Percentiles rank a stretch among this genome's conserved stretches.
phyloP scores from a whole-genome alignment of 495 filamentous ascomycete genomes.

The Corynascus novoguineensis region DNA sequence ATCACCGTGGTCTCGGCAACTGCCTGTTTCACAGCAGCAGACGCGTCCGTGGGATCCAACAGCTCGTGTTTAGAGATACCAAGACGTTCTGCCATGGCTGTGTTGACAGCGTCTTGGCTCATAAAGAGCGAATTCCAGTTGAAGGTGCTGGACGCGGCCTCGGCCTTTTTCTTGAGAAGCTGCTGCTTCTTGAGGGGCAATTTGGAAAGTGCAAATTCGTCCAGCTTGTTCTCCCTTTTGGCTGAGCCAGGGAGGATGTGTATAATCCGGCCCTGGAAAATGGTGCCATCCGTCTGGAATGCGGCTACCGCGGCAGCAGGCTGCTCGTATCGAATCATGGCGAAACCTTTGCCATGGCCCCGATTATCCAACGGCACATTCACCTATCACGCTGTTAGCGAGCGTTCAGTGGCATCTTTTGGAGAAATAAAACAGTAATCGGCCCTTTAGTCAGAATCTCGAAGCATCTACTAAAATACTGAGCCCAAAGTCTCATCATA shows the following conservation, averaged over 20 bases:
- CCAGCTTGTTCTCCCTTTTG: constrained; percentile 73
- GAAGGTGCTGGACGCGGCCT: constrained; percentile 70
- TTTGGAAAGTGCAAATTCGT: constrained; percentile 82
- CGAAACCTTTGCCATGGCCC: constrained; percentile 76
- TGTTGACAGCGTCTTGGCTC: constrained; percentile 95
- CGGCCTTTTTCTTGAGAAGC: constrained; percentile 73
- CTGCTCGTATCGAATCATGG: constrained; percentile 71
- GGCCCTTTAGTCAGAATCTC: constrained; percentile 42
- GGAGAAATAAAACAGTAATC: constrained; percentile 23
- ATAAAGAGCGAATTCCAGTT: constrained; percentile 98
- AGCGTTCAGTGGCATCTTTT: constrained; percentile 13
- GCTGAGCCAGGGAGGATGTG: constrained; percentile 78
- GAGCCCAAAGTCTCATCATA: constrained; percentile 55
- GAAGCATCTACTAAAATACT: constrained; percentile 63
- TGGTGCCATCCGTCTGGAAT: constrained; percentile 69
- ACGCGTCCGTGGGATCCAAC: constrained; percentile 86
- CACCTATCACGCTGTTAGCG: constrained; percentile 52
- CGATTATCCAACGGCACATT: constrained; percentile 69
- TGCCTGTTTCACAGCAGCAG: constrained; percentile 92
- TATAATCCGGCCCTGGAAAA: constrained; percentile 85
- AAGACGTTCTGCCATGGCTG: constrained; percentile 77
- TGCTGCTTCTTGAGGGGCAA: constrained; percentile 92
- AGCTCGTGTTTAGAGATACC: constrained; percentile 85
- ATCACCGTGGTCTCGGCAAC: constrained; percentile 95
- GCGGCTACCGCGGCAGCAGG: constrained; percentile 69